Percentiles rank a stretch among this genome's conserved stretches.
Evolutionary conservation across 148 eudicot species (phyloP).

Genomic region (Arctostaphylos glauca): DNA sequence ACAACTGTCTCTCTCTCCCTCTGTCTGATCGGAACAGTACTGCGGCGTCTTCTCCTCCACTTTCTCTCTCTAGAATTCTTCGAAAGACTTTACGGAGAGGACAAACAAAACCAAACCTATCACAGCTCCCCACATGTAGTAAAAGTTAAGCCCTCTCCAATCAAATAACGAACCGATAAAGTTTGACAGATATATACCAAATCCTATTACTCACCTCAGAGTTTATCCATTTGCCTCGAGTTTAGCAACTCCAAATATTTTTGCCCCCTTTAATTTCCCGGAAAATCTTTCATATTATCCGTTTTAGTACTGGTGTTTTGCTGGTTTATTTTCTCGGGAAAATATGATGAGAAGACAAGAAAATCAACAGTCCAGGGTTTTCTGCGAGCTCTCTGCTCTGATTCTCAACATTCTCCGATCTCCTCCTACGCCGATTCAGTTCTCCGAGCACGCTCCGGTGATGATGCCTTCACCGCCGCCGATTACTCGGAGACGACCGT

Average conservation of each 20-base stretch:
- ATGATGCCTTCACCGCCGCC: conserved; percentile 9
- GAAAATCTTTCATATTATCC: too few relatives aligned
- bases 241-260: conserved; percentile 12
- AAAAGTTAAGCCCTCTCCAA: neutral
- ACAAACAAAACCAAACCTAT: conserved; percentile 5
- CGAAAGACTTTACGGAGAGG: neutral
- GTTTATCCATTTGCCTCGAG: conserved; percentile 42
- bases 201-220: neutral
- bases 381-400: conserved; percentile 60
- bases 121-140: neutral
- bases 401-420: conserved; percentile 65
- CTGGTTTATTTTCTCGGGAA: neutral
- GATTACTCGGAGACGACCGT: conserved; percentile 16
- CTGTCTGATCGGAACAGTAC: neutral
- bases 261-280: neutral
- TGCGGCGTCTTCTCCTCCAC: conserved; percentile 1
- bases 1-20: neutral
- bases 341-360: conserved; percentile 50
- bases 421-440: conserved; percentile 50
- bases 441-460: conserved; percentile 26
- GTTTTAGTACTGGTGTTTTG: neutral
- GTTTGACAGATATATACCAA: neutral
- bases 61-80: conserved; percentile 3
- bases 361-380: conserved; percentile 53
- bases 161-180: conserved; percentile 1